Percentiles rank a stretch among this genome's conserved stretches.
phyloP scores from a whole-genome alignment of 1,284 basidiomycete genomes.

The Irpex lacteus region DNA sequence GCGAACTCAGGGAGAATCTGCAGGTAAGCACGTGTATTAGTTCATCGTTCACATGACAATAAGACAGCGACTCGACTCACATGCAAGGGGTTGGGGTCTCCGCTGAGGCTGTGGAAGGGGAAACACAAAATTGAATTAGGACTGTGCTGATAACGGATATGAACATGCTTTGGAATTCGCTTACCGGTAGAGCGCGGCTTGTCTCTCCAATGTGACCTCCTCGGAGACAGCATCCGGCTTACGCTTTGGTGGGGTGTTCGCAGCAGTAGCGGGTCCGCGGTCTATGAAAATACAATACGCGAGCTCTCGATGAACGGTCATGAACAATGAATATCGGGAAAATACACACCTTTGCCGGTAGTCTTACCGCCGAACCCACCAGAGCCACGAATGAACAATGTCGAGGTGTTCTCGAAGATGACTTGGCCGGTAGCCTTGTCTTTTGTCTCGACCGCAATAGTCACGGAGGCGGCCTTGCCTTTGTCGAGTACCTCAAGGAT shows the following conservation, averaged over 20 bases:
- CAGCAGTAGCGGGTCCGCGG: constrained; percentile 86
- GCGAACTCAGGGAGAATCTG: constrained; percentile 94
- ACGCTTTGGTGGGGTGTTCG: constrained; percentile 82
- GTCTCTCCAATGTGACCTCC: constrained; percentile 80
- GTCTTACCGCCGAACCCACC: constrained; percentile 97
- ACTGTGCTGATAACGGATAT: neutral
- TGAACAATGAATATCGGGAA: neutral
- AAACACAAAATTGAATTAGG: neutral
- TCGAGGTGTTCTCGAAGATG: constrained; percentile 92
- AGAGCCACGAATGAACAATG: constrained; percentile 90
- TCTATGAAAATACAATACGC: constrained; percentile 45
- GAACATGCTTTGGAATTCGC: constrained; percentile 16
- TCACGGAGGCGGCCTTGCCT: constrained; percentile 91
- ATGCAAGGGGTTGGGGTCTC: constrained; percentile 91
- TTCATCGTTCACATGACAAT: neutral
- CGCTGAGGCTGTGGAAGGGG: constrained; percentile 60
- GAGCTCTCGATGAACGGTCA: neutral
- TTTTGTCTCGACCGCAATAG: constrained; percentile 73
- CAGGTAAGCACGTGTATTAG: constrained; percentile 6
- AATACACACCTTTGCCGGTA: constrained; percentile 62
- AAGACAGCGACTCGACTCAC: constrained; percentile 38
- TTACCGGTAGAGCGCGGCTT: constrained; percentile 89
- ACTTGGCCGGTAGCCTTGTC: constrained; percentile 79
- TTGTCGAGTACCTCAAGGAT: constrained; percentile 83
- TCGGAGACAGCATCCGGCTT: constrained; percentile 83